These are phyloP conservation scores for Coccinonectria pachysandricola DNA, from an alignment of 2,329 filamentous ascomycete genomes.

Conservation along the genomic window DNA sequence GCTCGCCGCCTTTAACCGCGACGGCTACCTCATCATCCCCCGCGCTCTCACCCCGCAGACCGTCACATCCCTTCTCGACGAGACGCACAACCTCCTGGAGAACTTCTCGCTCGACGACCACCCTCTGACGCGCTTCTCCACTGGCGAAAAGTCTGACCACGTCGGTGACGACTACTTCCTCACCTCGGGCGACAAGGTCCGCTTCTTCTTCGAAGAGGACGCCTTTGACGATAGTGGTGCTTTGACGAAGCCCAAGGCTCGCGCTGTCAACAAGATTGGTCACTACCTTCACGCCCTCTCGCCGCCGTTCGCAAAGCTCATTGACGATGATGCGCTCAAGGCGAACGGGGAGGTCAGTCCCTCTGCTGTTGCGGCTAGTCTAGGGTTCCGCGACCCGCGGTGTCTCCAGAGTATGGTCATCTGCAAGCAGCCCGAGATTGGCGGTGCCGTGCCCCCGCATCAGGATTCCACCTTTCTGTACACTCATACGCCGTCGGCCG, in stretches of 20 bases:
- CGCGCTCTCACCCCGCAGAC: slow-evolving; percentile 59
- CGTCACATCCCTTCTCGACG: slow-evolving; percentile 57
- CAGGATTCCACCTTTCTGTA: slow-evolving; percentile 92
- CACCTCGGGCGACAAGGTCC: slow-evolving; percentile 76
- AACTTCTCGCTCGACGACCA: slow-evolving; percentile 72
- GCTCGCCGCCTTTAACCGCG: slow-evolving; percentile 59
- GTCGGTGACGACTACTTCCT: slow-evolving; percentile 95
- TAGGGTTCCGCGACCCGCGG: slow-evolving; percentile 68
- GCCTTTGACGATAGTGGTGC: slow-evolving; percentile 59
- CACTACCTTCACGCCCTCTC: slow-evolving; percentile 65
- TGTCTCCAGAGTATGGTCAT: slow-evolving; percentile 94
- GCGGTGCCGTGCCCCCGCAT: slow-evolving; percentile 80
- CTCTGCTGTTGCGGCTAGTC: slow-evolving; percentile 53
- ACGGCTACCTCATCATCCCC: slow-evolving; percentile 86
- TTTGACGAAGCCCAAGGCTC: slow-evolving; percentile 68
- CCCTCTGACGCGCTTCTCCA: slow-evolving; percentile 89
- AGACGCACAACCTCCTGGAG: slow-evolving; percentile 65
- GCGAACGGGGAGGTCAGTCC: slow-evolving; percentile 29
- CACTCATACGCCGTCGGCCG: slow-evolving; percentile 76
- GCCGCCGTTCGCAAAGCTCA: slow-evolving; percentile 50
- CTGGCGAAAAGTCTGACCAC: slow-evolving; percentile 64
- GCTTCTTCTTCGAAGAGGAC: slow-evolving; percentile 96
- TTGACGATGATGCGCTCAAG: slow-evolving; percentile 36
- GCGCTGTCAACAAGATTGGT: slow-evolving; percentile 83
- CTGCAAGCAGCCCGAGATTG: slow-evolving; percentile 95